Evolutionary conservation across 2,329 filamentous ascomycete species (phyloP).

Genomic region (Chalaropsis ovoidea): DNA sequence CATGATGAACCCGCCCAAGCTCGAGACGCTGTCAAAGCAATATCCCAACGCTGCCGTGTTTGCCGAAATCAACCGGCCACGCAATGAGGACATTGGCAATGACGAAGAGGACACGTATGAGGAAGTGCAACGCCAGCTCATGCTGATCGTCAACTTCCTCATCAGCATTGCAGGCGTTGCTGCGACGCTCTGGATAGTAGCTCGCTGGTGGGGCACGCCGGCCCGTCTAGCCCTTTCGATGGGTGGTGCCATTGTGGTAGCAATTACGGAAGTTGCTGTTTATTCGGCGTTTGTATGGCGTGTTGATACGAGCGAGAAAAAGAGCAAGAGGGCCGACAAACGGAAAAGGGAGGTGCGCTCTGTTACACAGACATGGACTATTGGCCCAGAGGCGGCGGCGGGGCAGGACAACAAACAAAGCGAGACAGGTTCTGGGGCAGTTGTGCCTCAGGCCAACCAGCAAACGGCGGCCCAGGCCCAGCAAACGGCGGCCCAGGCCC

Average conservation of each 20-base stretch:
- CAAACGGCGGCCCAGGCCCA: slow-evolving; percentile 1
- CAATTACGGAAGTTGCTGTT: slow-evolving; percentile 65
- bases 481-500: neutral
- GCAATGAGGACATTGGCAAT: slow-evolving; percentile 35
- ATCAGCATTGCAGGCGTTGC: slow-evolving; percentile 74
- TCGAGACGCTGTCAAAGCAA: slow-evolving; percentile 50
- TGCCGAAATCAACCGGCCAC: slow-evolving; percentile 44
- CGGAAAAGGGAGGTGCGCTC: slow-evolving; percentile 52
- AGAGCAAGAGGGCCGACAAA: slow-evolving; percentile 40
- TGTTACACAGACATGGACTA: slow-evolving; percentile 62
- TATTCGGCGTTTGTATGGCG: slow-evolving; percentile 67
- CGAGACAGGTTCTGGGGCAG: neutral
- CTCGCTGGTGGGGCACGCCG: slow-evolving; percentile 64
- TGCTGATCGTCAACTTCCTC: slow-evolving; percentile 80
- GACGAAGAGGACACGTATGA: slow-evolving; percentile 55
- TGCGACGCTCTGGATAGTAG: slow-evolving; percentile 66
- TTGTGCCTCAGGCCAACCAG: neutral
- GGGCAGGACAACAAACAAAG: slow-evolving; percentile 28
- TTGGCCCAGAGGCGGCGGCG: slow-evolving; percentile 35
- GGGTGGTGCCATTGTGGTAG: slow-evolving; percentile 58
- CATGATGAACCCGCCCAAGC: slow-evolving; percentile 55
- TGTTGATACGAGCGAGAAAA: slow-evolving; percentile 56
- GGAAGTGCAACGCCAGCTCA: slow-evolving; percentile 70
- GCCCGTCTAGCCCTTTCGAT: slow-evolving; percentile 60
- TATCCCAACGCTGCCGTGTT: slow-evolving; percentile 49